Base-by-base conservation (phyloP, 495 filamentous ascomycete genomes). In the Aspergillus conjunctus region DNA sequence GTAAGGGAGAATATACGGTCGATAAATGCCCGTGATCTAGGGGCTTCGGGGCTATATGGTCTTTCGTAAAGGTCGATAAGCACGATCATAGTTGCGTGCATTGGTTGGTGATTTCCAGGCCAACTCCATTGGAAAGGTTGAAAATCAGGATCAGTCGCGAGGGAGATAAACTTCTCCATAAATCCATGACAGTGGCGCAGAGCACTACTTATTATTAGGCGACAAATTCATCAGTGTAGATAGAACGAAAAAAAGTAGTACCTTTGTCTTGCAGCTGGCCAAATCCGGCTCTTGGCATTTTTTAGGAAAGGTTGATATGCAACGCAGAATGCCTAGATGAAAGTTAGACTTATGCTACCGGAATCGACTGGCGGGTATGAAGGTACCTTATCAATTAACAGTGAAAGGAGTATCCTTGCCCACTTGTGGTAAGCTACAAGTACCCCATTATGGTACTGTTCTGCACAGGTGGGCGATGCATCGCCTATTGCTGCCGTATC, bases 91-190 rank as follows among this genome's bases (percentile, higher is more conserved):
- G 79, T 78, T 20, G 82, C 80, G 63, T 85, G 82, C 70, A 85
- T 80, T 7, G 82, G 82, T 58, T 85, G 82, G 50, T 83, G 81
- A 12, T 82, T 84, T 0, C 81, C 82, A 10, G 82, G 81, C 72
- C 80, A 84, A 63, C 80, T 83, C 82, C 82, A 85, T n/a, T 81
- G 79, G 46, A 83, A 85, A 1, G 82, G 81, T 51, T 82, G 80
- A 54, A 84, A 85, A 30, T 79, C 73, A 6, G 79, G 73, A 43
- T 82, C 78, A 4, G 77, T 80, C 3, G 81, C 77, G 21, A 85
- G 71, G 17, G 79, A 71, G 33, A 84, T 76, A 54, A 84, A 84
- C 45, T 81, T 83, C 21, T 78, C 78, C 72, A 84, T 81, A 61
- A 83, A 84, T 0, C 79, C 79, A 66, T 83, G 78, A 52, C 81